phyloP scores from a whole-genome alignment of 2,329 filamentous ascomycete species.

The Zymoseptoria pseudotritici region DNA sequence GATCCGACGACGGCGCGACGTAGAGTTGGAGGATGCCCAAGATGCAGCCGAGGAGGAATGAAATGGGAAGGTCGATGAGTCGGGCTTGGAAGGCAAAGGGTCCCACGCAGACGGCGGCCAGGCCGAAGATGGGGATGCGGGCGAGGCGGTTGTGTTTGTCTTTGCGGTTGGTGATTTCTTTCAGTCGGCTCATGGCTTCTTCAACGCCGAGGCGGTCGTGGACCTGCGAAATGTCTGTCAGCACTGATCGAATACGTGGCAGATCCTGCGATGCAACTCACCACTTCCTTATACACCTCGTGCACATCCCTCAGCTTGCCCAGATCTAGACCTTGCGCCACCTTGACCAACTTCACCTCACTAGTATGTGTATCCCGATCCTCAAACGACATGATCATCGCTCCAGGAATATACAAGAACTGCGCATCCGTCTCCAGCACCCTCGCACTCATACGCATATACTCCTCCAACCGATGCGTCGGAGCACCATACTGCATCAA shows the following conservation, averaged over 20 bases:
- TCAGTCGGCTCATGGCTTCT: conserved; percentile 57
- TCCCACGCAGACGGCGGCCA: conserved; percentile 68
- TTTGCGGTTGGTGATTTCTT: conserved; percentile 53
- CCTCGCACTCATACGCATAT: conserved; percentile 83
- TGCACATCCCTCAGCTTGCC: conserved; percentile 68
- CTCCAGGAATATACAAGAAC: conserved; percentile 76
- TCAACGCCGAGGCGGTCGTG: conserved; percentile 68
- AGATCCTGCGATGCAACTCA: background rate
- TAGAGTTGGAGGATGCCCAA: conserved; percentile 69
- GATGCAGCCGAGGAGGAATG: conserved; percentile 67
- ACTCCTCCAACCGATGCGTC: conserved; percentile 84
- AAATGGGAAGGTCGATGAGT: conserved; percentile 68
- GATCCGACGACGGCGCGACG: conserved; percentile 63
- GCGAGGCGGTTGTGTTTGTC: conserved; percentile 45
- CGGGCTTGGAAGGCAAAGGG: conserved; percentile 74
- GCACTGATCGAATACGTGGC: background rate
- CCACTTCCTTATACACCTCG: conserved; percentile 71
- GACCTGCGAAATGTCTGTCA: conserved; percentile 33
- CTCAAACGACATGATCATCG: conserved; percentile 90
- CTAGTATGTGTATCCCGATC: conserved; percentile 66
- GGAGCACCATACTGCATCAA: conserved; percentile 88
- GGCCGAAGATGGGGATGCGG: conserved; percentile 60
- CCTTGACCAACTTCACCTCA: conserved; percentile 69
- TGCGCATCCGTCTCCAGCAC: conserved; percentile 83
- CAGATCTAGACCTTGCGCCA: conserved; percentile 62